phyloP scores from a whole-genome alignment of 495 filamentous ascomycete genomes.

The Tuber indicum region DNA sequence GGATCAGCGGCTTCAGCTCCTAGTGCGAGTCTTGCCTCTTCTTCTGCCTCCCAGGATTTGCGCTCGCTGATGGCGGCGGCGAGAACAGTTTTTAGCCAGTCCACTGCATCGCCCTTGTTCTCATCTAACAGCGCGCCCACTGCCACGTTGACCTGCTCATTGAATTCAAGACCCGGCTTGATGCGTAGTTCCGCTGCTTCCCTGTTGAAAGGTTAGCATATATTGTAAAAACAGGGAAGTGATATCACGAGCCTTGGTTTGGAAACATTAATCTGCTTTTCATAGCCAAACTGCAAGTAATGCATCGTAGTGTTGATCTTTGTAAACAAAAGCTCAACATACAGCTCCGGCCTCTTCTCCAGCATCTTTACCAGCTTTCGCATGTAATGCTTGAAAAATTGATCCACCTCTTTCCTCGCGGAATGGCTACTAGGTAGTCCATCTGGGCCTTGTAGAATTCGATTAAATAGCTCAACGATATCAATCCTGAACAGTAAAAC shows the following conservation, averaged over 20 bases:
- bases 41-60: conserved; percentile 68
- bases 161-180: conserved; percentile 56
- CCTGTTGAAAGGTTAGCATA: conserved; percentile 16
- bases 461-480: conserved; percentile 78
- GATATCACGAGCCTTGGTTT: conserved; percentile 40
- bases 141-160: conserved; percentile 68
- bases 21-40: conserved; percentile 50
- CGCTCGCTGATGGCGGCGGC: conserved; percentile 63
- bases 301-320: conserved; percentile 77
- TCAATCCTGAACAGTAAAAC: conserved; percentile 85
- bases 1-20: conserved; percentile 46
- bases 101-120: conserved; percentile 63
- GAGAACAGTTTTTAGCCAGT: conserved; percentile 72
- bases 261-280: conserved; percentile 62
- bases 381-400: conserved; percentile 73
- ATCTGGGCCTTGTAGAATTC: conserved; percentile 87
- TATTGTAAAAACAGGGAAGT: neutral
- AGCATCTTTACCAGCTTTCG: conserved; percentile 71
- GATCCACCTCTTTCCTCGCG: conserved; percentile 84
- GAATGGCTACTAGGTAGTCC: conserved; percentile 58
- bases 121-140: conserved; percentile 72
- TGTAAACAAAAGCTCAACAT: conserved; percentile 85
- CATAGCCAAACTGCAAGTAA: conserved; percentile 85
- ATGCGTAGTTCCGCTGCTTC: conserved; percentile 71
- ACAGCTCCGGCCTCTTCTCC: conserved; percentile 70